A percentile compares a stretch with the other conserved stretches of the same genome.
Evolutionary conservation across 306 rosid species (phyloP).

Genomic region (Purshia tridentata): DNA sequence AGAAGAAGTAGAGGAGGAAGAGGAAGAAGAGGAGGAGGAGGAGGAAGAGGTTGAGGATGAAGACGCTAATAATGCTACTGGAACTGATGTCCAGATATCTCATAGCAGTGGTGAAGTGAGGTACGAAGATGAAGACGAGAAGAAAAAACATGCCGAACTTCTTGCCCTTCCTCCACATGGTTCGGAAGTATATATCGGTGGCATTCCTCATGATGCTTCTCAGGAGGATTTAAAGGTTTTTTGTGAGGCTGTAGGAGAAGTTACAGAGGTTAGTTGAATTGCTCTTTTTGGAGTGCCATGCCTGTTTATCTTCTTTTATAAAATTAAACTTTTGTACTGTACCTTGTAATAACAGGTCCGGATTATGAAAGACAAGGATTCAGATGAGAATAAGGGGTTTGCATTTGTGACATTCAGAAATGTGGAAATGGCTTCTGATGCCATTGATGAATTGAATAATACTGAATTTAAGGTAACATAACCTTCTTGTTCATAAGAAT

Average conservation of each 20-base stretch:
- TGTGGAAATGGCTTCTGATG: conserved; percentile 80
- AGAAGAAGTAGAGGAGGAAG: conserved; percentile 52
- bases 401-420: conserved; percentile 82
- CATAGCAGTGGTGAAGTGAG: conserved; percentile 6
- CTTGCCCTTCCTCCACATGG: conserved; percentile 98
- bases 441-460: conserved; percentile 77
- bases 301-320: background rate
- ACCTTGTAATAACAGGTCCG: conserved; percentile 67
- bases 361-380: conserved; percentile 81
- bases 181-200: conserved; percentile 93
- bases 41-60: conserved; percentile 65
- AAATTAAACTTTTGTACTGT: conserved; percentile 22
- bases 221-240: conserved; percentile 67
- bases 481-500: background rate
- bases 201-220: conserved; percentile 71
- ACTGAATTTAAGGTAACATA: conserved; percentile 69
- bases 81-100: conserved; percentile 27
- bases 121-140: conserved; percentile 57
- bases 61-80: conserved; percentile 29
- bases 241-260: conserved; percentile 79
- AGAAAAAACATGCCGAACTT: conserved; percentile 72
- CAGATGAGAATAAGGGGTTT: conserved; percentile 76
- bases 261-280: conserved; percentile 58
- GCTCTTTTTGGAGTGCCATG: conserved; percentile 16
- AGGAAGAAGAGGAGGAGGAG: conserved; percentile 47